These are phyloP conservation scores for Acarospora socialis DNA, from an alignment of 2,329 filamentous ascomycete species.

Conservation along the genomic window DNA sequence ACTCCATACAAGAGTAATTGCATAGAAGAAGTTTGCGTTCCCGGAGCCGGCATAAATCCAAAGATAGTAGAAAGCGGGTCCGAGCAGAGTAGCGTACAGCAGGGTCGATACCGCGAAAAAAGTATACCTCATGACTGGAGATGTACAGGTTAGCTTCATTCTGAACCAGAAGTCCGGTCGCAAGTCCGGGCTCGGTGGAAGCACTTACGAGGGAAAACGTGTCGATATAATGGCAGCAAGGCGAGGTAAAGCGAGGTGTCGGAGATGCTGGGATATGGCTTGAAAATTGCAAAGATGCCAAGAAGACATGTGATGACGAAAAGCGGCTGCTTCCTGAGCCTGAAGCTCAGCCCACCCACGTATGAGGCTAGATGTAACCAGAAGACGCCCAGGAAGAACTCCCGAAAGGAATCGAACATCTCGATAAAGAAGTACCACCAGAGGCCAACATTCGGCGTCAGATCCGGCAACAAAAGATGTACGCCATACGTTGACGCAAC, in stretches of 20 bases:
- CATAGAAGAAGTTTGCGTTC: slow-evolving; percentile 99
- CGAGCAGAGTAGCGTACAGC: slow-evolving; percentile 75
- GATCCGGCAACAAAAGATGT: slow-evolving; percentile 75
- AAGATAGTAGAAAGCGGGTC: slow-evolving; percentile 88
- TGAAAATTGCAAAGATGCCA: slow-evolving; percentile 88
- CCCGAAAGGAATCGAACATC: slow-evolving; percentile 96
- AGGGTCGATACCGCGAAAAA: slow-evolving; percentile 75
- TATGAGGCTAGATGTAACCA: slow-evolving; percentile 92
- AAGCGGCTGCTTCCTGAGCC: slow-evolving; percentile 71
- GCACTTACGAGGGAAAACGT: slow-evolving; percentile 64
- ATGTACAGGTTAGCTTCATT: slow-evolving; percentile 19
- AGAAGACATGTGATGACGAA: slow-evolving; percentile 73
- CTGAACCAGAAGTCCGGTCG: neutral
- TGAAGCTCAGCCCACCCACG: slow-evolving; percentile 69
- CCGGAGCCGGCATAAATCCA: slow-evolving; percentile 98
- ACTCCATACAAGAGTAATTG: slow-evolving; percentile 97
- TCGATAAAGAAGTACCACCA: slow-evolving; percentile 99
- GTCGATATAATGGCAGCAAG: slow-evolving; percentile 71
- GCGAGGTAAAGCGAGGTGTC: slow-evolving; percentile 79
- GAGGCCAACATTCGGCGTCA: slow-evolving; percentile 86
- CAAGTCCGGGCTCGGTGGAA: neutral
- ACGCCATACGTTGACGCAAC: slow-evolving; percentile 81
- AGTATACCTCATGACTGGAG: slow-evolving; percentile 71
- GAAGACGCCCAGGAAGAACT: slow-evolving; percentile 95
- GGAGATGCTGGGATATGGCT: slow-evolving; percentile 87